Conservation (phyloP, 345 rosid species). For the Gossypium turneri region DNA sequence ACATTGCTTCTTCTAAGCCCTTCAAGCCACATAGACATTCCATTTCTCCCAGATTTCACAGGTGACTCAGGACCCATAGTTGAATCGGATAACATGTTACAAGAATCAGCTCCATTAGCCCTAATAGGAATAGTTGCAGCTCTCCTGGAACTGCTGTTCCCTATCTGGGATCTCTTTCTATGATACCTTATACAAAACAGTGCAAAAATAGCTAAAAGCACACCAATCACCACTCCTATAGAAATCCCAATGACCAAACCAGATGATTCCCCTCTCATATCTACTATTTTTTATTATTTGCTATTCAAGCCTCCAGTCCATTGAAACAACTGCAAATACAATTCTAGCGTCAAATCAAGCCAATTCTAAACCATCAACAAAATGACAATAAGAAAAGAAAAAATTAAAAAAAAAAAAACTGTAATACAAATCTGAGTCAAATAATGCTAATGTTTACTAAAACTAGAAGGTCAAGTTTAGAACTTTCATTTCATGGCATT, state of each 20-base stretch:
- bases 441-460: constrained; percentile 1
- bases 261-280: constrained; percentile 76
- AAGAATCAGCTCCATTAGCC: constrained; percentile 68
- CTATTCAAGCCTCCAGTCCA: constrained; percentile 41
- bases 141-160: constrained; percentile 80
- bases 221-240: constrained; percentile 88
- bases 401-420: background rate
- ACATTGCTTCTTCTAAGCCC: constrained; percentile 58
- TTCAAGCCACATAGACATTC: constrained; percentile 73
- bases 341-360: constrained; percentile 21
- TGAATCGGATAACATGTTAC: constrained; percentile 73
- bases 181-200: constrained; percentile 61
- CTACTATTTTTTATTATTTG: constrained; percentile 23
- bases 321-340: constrained; percentile 38
- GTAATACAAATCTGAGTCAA: background rate
- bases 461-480: constrained; percentile 18
- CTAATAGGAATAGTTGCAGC: constrained; percentile 74
- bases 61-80: constrained; percentile 87
- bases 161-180: constrained; percentile 80
- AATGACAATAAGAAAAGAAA: constrained; percentile 2
- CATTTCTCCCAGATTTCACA: constrained; percentile 56
- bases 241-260: constrained; percentile 90
- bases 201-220: constrained; percentile 60
- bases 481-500: background rate
- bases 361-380: constrained; percentile 1